Percentiles rank a stretch among this genome's conserved stretches.
Evolutionary conservation across 805 yeast genomes (phyloP).

Genomic region (Metschnikowia bowlesiae): DNA sequence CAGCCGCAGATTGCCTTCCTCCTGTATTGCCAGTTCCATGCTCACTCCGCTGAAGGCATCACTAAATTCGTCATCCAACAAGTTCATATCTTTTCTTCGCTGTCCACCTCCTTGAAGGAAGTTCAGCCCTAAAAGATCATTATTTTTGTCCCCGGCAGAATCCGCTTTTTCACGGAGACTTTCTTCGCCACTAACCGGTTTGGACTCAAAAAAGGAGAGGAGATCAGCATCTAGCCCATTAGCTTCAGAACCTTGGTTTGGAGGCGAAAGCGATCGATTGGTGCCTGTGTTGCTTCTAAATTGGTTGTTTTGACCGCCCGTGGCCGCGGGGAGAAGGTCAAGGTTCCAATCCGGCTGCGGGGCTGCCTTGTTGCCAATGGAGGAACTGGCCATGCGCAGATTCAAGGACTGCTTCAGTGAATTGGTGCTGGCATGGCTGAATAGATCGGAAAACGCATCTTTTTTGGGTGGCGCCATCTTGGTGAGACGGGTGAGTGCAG

Average conservation of each 20-base stretch:
- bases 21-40: no score
- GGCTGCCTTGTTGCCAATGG: conserved; percentile 6
- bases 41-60: conserved; percentile 26
- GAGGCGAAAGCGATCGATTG: no score
- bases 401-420: conserved; percentile 12
- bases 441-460: conserved; percentile 44
- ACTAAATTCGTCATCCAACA: conserved; percentile 42
- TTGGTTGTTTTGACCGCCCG: not conserved
- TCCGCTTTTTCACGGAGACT: no score
- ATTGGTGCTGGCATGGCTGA: conserved; percentile 26
- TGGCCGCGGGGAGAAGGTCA: conserved; percentile 9
- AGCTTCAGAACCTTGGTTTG: not conserved
- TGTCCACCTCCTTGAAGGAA: not conserved
- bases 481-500: not conserved
- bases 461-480: conserved; percentile 34
- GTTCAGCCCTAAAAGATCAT: not conserved
- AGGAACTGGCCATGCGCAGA: conserved; percentile 14
- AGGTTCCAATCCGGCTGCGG: conserved; percentile 1
- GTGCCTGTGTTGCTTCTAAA: not conserved
- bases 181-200: not conserved
- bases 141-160: not conserved
- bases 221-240: not conserved
- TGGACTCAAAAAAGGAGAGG: conserved; percentile 1
- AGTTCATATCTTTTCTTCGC: not conserved
- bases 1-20: not conserved